Conservation (phyloP, 129 eudicot species). For the Escallonia rubra region DNA sequence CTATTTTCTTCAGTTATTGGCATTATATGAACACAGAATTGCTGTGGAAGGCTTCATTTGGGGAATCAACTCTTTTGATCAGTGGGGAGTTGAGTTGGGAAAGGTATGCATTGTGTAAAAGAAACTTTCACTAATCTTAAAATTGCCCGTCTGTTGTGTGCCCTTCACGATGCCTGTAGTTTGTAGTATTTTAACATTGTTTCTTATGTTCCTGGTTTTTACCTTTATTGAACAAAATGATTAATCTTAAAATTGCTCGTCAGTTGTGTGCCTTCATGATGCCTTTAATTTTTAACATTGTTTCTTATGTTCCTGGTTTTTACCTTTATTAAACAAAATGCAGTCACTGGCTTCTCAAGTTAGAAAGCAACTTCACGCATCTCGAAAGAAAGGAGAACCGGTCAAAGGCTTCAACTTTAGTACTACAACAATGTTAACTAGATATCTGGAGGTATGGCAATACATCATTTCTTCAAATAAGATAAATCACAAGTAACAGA, state of each 20-base stretch:
- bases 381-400: constrained; percentile 86
- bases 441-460: constrained; percentile 67
- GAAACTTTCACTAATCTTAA: not conserved
- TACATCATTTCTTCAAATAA: not conserved
- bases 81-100: constrained; percentile 99
- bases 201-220: not conserved
- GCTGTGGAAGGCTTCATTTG: constrained; percentile 94
- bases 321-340: constrained; percentile 6
- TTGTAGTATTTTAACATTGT: not conserved
- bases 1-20: constrained; percentile 54
- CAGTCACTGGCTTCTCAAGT: constrained; percentile 94
- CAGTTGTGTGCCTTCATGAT: not conserved
- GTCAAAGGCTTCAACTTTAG: constrained; percentile 92
- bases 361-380: constrained; percentile 91
- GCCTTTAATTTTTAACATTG: not conserved
- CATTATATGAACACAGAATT: constrained; percentile 90
- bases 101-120: constrained; percentile 47
- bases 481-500: not conserved
- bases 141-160: not conserved
- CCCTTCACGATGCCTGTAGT: not conserved
- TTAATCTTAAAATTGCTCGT: no score
- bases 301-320: not conserved
- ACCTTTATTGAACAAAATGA: constrained; percentile 5
- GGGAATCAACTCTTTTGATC: constrained; percentile 98
- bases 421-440: constrained; percentile 62